Base-by-base conservation (phyloP, 192 early-diverging fungal genomes). In the Gonapodya sp. region DNA sequence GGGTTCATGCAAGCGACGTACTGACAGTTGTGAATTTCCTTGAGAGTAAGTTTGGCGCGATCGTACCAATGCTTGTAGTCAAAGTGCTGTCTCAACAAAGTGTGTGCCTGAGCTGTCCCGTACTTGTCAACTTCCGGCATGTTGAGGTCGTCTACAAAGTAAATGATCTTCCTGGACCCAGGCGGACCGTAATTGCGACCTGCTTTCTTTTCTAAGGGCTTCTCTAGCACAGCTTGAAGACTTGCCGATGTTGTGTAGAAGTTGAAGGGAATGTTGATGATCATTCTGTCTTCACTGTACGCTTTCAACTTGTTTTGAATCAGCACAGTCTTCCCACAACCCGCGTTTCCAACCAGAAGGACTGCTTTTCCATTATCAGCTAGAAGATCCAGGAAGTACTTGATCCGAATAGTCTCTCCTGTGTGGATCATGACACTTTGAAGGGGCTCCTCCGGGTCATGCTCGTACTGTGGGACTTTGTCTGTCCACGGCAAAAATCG, bases 111-210 rank as follows among this genome's bases (percentile, higher is more conserved):
- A 1, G 89, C 91, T 30, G 91, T 92, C 72, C 91, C 91, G 79
- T 92, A 92, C 77, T 91, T 91, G 84, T 92, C 91, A 16, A 92
- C 91, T 80, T 92, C 91, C 1, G 91, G 91, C 91, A 92, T 92
- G 83, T 92, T 92, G 18, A 92, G 83, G 81, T 92, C 91, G 82
- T 92, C 91, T 72, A 92, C 74, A 85, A 92, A 91, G 82, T 92
- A 92, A 79, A 92, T 90, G 73, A 92, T 80, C 81, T 92, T 92
- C 82, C 87, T 90, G 18, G 84, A 87, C 1, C 91, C 90, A 0
- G 89, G 89, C 24, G 91, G 91, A 31, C 89, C 91, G 80, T 89
- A 92, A 80, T 91, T 92, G 18, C 88, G 80, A 83, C 91, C 91
- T 8, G 91, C 91, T 73, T 92, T 92, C 82, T 92, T 92, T 81